A percentile compares a stretch with the other conserved stretches of the same genome.
These are phyloP conservation scores for Xerocomellus amylosporus DNA, from an alignment of 768 basidiomycete species.

Conservation along the genomic window DNA sequence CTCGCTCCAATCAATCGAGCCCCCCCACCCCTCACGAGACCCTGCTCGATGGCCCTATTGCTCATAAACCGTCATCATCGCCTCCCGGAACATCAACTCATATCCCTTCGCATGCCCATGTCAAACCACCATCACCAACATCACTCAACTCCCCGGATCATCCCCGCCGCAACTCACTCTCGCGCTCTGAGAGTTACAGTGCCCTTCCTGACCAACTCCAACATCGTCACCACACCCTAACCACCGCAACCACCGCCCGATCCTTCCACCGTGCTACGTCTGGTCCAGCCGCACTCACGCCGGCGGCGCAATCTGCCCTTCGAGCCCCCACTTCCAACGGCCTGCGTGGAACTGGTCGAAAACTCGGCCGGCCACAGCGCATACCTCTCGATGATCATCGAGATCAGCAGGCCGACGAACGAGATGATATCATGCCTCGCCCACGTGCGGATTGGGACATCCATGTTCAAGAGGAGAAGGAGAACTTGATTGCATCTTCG, in stretches of 20 bases:
- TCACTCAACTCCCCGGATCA: conserved; percentile 39
- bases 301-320: conserved; percentile 27
- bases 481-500: conserved; percentile 34
- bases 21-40: conserved; percentile 43
- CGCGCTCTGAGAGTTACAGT: conserved; percentile 62
- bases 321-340: conserved; percentile 33
- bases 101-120: conserved; percentile 17
- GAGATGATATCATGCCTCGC: conserved; percentile 32
- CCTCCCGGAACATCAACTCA: conserved; percentile 22
- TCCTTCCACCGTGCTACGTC: conserved; percentile 69
- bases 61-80: conserved; percentile 25
- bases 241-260: conserved; percentile 34
- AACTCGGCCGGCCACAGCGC: conserved; percentile 35
- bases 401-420: conserved; percentile 34
- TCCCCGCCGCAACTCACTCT: conserved; percentile 48
- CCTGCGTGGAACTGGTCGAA: conserved; percentile 35
- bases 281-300: conserved; percentile 45
- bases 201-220: conserved; percentile 30
- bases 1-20: conserved; percentile 35
- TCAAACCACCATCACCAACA: conserved; percentile 34
- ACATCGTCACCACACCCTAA: conserved; percentile 28
- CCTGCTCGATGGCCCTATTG: conserved; percentile 25
- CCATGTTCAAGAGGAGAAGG: conserved; percentile 39
- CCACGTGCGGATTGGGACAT: conserved; percentile 31
- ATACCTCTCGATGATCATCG: conserved; percentile 37